phyloP scores from a whole-genome alignment of 202 grass and related monocot species.

The Eragrostis tef region DNA sequence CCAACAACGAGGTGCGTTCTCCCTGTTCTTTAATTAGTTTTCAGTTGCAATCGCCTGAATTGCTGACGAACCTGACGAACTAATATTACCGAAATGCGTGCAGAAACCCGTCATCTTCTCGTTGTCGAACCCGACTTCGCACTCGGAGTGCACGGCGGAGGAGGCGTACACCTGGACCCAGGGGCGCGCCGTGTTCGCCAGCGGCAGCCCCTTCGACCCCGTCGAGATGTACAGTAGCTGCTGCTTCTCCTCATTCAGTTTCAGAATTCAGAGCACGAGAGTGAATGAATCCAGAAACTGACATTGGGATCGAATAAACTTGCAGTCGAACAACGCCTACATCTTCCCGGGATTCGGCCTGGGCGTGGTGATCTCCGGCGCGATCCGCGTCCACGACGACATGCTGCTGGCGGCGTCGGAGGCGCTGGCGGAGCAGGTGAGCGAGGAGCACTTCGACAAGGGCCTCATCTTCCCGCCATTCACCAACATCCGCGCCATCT shows the following conservation, averaged over 20 bases:
- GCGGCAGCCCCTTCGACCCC: conserved; percentile 70
- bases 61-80: neutral
- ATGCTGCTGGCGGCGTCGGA: conserved; percentile 89
- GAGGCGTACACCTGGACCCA: conserved; percentile 82
- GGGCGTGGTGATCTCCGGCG: conserved; percentile 78
- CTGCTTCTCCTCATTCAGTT: too few species aligned
- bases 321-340: conserved; percentile 84
- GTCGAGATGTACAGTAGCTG: conserved; percentile 40
- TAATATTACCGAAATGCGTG: neutral
- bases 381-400: conserved; percentile 92
- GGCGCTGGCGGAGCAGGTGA: conserved; percentile 75
- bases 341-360: conserved; percentile 95
- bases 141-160: conserved; percentile 94
- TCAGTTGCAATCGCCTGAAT: neutral
- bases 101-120: conserved; percentile 81
- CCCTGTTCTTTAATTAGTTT: neutral
- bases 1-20: conserved; percentile 69
- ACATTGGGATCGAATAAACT: too few species aligned
- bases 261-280: too few species aligned
- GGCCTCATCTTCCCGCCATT: conserved; percentile 93
- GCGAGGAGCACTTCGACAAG: conserved; percentile 65
- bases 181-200: conserved; percentile 72
- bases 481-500: conserved; percentile 91
- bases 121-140: conserved; percentile 93
- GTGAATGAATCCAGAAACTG: too few species aligned